These are phyloP conservation scores for Elongisporangium undulatum DNA, from an alignment of 352 stramenopile species.

Conservation along the genomic window DNA sequence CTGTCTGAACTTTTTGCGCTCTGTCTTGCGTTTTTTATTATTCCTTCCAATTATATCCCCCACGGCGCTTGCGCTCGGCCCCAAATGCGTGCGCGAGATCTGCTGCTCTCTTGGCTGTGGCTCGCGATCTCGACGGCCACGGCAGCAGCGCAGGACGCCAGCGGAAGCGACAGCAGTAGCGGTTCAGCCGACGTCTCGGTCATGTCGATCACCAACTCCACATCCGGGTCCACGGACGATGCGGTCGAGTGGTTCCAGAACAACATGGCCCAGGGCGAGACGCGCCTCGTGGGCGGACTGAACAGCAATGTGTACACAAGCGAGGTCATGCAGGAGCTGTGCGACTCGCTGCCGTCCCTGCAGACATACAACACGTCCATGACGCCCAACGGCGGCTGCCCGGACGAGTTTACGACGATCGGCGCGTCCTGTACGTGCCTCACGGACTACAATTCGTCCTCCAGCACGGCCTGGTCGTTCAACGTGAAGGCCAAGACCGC, in stretches of 20 bases:
- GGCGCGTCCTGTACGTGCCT: slow-evolving; percentile 39
- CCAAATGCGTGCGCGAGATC: neutral
- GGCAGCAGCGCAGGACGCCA: neutral
- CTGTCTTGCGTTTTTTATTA: too few species aligned
- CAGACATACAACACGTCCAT: slow-evolving; percentile 22
- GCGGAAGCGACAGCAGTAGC: neutral
- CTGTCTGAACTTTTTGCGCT: too few species aligned
- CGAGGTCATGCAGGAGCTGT: slow-evolving; percentile 15
- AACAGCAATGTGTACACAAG: slow-evolving; percentile 1
- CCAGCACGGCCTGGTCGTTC: slow-evolving; percentile 20
- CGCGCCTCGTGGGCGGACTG: slow-evolving; percentile 22
- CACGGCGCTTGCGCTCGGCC: neutral
- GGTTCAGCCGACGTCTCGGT: neutral
- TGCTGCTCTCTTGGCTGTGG: neutral
- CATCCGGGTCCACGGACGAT: neutral
- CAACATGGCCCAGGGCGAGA: slow-evolving; percentile 27
- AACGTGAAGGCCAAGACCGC: slow-evolving; percentile 14
- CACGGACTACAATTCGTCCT: slow-evolving; percentile 18
- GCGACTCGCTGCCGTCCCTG: slow-evolving; percentile 20
- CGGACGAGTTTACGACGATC: slow-evolving; percentile 23
- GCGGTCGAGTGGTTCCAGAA: slow-evolving; percentile 18
- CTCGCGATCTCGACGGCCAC: neutral
- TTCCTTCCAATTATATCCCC: too few species aligned
- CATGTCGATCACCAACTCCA: neutral
- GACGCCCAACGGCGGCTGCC: slow-evolving; percentile 27